Base-by-base conservation (phyloP, 805 yeast genomes). In the Sungouiozyma intestinalis region DNA sequence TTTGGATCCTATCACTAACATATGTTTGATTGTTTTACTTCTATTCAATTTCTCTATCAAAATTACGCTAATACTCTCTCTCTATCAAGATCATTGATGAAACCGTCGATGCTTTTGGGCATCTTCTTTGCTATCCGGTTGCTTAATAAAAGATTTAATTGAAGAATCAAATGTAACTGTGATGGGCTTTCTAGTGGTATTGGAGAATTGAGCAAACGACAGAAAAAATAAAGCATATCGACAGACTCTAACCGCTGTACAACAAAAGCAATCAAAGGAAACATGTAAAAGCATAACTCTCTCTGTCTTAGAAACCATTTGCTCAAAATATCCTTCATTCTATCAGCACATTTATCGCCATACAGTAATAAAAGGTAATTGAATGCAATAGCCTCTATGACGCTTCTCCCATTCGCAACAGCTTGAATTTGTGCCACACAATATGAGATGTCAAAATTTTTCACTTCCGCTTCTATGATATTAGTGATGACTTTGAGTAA, bases 181-280 rank as follows among this genome's bases (percentile, higher is more conserved):
- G 45, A 46, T 4, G 45, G 36, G 35, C 47, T 51, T 38, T 50
- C 48, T 24, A 40, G 41, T 15, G 32, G 32, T 3, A 38, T 35
- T 17, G 38, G 33, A 15, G 44, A 41, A 17, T 45, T 39, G 17
- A 57, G 39, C 38, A 56, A 36, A 15, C 45, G 45, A 41, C 51
- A 51, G 38, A 57, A 56, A 36, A 51, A 55, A 24, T 48, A 40
- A 9, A 56, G 43, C 6, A 51, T 42, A 9, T 45, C 42, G 4
- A 45, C 21, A 16, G 47, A 44, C 6, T 47, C 39, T 14, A 52
- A 39, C 17, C 48, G 40, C 16, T 45, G 35, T 4, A 47, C 45
- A 20, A 49, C 41, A 31, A 47, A 50, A 40, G 53, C 48, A 1
- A 55, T 40, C 27, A 53, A 16, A 9, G 57, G 55, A 21, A 45